Evolutionary conservation across 1,284 basidiomycete genomes (phyloP).

Genomic region (Malassezia psittaci): DNA sequence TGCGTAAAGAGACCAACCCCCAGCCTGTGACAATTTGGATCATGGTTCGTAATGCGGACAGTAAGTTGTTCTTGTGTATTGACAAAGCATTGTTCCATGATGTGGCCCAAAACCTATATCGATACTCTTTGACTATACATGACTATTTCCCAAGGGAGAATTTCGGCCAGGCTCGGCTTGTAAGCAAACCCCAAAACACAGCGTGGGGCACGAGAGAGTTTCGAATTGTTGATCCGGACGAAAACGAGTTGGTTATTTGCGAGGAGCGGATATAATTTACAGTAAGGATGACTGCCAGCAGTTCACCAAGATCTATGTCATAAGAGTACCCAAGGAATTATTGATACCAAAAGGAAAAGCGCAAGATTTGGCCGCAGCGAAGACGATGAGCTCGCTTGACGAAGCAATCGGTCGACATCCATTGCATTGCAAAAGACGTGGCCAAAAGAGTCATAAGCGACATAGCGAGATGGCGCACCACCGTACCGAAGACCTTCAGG

Average conservation of each 20-base stretch:
- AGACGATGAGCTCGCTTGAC: constrained; percentile 8
- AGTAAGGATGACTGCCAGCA: neutral
- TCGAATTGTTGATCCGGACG: constrained; percentile 30
- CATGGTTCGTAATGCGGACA: constrained; percentile 4
- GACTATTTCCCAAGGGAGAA: constrained; percentile 32
- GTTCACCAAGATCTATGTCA: too few relatives aligned
- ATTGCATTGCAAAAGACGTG: constrained; percentile 43
- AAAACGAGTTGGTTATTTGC: constrained; percentile 28
- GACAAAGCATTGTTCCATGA: constrained; percentile 10
- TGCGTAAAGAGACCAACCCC: neutral
- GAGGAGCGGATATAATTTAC: constrained; percentile 2
- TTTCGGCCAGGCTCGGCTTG: constrained; percentile 21
- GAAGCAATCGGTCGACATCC: constrained; percentile 34
- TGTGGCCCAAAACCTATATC: neutral
- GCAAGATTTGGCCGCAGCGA: neutral
- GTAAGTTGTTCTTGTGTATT: neutral
- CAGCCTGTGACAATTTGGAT: neutral
- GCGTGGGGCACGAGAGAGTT: constrained; percentile 30
- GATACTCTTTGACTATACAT: neutral
- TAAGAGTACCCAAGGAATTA: too few relatives aligned
- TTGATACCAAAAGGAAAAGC: neutral
- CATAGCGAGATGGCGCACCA: constrained; percentile 29
- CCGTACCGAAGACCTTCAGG: constrained; percentile 33
- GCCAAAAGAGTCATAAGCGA: constrained; percentile 44
- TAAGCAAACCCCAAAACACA: constrained; percentile 27